phyloP scores from a whole-genome alignment of 331 rosid species.

The Cydonia oblonga region DNA sequence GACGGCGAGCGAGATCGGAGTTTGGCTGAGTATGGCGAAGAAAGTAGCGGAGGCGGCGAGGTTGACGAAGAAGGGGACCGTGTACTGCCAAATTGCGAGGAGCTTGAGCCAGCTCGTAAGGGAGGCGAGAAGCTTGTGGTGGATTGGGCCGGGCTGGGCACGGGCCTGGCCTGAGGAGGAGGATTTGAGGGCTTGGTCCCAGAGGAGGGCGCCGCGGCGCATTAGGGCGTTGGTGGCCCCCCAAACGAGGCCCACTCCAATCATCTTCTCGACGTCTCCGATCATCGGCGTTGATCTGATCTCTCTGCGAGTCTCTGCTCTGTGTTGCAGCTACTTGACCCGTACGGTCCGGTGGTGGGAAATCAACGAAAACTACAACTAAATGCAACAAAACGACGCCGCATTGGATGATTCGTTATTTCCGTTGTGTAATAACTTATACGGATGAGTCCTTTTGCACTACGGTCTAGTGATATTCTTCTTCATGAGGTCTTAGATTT shows the following conservation, averaged over 20 bases:
- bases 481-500: too few species aligned
- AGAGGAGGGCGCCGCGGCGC: conserved; percentile 79
- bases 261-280: conserved; percentile 68
- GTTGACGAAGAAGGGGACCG: conserved; percentile 58
- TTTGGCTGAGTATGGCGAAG: conserved; percentile 62
- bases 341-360: background rate
- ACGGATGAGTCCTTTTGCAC: too few species aligned
- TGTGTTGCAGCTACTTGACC: background rate
- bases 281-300: conserved; percentile 7
- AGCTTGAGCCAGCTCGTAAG: conserved; percentile 64
- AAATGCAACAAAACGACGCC: background rate
- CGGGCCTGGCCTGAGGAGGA: conserved; percentile 5
- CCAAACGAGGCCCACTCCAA: conserved; percentile 81
- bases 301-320: background rate
- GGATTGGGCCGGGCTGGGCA: background rate
- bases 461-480: too few species aligned
- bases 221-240: conserved; percentile 89
- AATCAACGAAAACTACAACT: background rate
- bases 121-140: conserved; percentile 20
- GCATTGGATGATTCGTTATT: background rate
- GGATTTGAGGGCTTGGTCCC: conserved; percentile 66
- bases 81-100: conserved; percentile 74
- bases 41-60: conserved; percentile 84
- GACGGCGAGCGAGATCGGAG: conserved; percentile 77
- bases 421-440: background rate